These are phyloP conservation scores for Apiospora aurea DNA, from an alignment of 2,329 filamentous ascomycete species.

Conservation along the genomic window DNA sequence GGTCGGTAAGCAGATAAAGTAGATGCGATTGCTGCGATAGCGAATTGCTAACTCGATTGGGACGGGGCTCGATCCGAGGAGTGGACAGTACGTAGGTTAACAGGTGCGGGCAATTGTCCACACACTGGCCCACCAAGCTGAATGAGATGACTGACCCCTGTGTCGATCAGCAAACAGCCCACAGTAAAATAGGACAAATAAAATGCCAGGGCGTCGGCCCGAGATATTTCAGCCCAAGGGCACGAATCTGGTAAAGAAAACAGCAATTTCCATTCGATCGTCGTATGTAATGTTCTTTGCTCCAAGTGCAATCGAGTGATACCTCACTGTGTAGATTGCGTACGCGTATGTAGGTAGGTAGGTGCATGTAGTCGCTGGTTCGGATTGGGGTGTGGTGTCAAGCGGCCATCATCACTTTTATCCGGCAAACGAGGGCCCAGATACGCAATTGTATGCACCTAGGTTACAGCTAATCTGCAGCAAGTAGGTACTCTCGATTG, in stretches of 20 bases:
- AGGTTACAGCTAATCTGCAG: not conserved
- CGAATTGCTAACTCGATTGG: slow-evolving; percentile 16
- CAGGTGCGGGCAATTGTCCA: not conserved
- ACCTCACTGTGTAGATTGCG: no score
- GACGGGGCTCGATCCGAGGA: not conserved
- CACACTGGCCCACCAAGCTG: not conserved
- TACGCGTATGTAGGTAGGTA: no score
- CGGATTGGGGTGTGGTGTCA: no score
- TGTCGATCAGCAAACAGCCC: not conserved
- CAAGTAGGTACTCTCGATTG: not conserved
- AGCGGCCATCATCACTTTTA: not conserved
- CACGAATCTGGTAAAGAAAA: not conserved
- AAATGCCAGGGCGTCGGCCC: not conserved
- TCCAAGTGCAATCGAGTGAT: not conserved
- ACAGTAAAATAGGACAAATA: not conserved
- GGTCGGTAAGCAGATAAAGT: not conserved
- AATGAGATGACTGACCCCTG: not conserved
- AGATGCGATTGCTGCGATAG: not conserved
- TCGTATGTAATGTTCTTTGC: not conserved
- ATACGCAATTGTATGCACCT: no score
- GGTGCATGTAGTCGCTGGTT: not conserved
- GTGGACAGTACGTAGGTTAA: not conserved
- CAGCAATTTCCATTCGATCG: no score
- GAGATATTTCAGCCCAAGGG: not conserved
- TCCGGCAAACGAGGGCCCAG: not conserved